Evolutionary conservation across 495 filamentous ascomycete genomes (phyloP).

Genomic region (Aspergillus incahuasiensis): DNA sequence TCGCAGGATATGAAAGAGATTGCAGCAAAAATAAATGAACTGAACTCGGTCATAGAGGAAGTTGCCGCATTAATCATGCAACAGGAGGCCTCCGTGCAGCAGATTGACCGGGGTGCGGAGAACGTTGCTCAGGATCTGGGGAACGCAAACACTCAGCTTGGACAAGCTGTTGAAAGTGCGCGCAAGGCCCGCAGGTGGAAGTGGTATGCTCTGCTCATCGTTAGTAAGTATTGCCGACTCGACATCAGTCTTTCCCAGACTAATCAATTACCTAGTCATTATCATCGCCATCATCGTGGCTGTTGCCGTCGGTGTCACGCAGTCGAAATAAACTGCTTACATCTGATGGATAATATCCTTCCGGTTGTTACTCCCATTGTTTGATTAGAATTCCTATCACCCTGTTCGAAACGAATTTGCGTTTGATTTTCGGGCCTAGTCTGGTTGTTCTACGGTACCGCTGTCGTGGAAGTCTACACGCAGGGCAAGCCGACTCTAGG

Average conservation of each 20-base stretch:
- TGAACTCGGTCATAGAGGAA: slow-evolving; percentile 78
- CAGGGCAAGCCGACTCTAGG: slow-evolving; percentile 10
- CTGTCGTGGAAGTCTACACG: slow-evolving; percentile 5
- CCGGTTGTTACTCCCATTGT: background rate
- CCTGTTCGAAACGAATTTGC: slow-evolving; percentile 3
- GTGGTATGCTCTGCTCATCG: slow-evolving; percentile 89
- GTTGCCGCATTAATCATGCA: slow-evolving; percentile 76
- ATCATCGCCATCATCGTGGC: slow-evolving; percentile 49
- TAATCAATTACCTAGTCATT: slow-evolving; percentile 27
- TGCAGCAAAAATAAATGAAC: slow-evolving; percentile 78
- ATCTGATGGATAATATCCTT: background rate
- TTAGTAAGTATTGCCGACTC: slow-evolving; percentile 52
- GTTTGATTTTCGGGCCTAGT: background rate
- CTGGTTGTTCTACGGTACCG: background rate
- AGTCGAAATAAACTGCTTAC: slow-evolving; percentile 21
- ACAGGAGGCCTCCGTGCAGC: slow-evolving; percentile 70
- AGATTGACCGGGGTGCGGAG: slow-evolving; percentile 78
- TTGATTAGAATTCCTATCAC: slow-evolving; percentile 1
- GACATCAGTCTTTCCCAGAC: background rate
- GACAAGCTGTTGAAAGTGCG: slow-evolving; percentile 73
- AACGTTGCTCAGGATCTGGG: slow-evolving; percentile 72
- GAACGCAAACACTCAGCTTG: slow-evolving; percentile 76
- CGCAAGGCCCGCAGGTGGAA: slow-evolving; percentile 83
- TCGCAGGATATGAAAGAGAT: slow-evolving; percentile 90
- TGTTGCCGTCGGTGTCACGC: slow-evolving; percentile 46